Conservation (phyloP, 371 early-diverging fungal genomes). For the Mortierella sp. region DNA sequence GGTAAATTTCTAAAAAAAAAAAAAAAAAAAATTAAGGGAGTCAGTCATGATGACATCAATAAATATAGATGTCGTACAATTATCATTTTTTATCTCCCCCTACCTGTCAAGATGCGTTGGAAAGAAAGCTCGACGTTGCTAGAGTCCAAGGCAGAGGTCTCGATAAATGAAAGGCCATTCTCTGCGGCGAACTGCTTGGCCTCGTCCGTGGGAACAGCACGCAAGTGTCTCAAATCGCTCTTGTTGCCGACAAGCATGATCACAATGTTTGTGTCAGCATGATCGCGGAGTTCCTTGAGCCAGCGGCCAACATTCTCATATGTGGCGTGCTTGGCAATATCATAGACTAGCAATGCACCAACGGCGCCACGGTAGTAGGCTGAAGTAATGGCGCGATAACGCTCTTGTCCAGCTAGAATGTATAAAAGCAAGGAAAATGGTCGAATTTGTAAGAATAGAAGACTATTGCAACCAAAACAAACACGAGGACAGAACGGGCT, state of each 20-base stretch:
- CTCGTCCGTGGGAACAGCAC: conserved; percentile 97
- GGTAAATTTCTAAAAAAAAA: conserved; percentile 82
- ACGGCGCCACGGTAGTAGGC: conserved; percentile 99
- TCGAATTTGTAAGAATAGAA: not conserved
- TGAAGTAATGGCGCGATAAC: conserved; percentile 89
- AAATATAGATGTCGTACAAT: no score
- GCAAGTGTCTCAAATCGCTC: conserved; percentile 96
- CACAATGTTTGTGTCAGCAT: conserved; percentile 97
- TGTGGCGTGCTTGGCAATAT: conserved; percentile 96
- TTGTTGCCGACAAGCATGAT: conserved; percentile 99
- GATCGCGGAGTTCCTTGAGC: conserved; percentile 98
- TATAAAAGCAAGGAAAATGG: not conserved
- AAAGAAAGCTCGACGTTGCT: conserved; percentile 96
- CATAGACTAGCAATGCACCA: conserved; percentile 99
- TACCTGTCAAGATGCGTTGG: conserved; percentile 93
- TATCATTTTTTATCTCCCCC: not conserved
- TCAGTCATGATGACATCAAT: not conserved
- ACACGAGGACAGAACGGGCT: not conserved
- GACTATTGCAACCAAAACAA: not conserved
- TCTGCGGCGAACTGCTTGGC: conserved; percentile 97
- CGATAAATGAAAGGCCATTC: conserved; percentile 93
- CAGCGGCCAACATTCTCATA: conserved; percentile 97
- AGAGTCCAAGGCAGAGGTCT: conserved; percentile 95
- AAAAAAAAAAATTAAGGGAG: not conserved
- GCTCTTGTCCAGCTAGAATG: conserved; percentile 86